These are phyloP conservation scores for Globisporangium camurandrum DNA, from an alignment of 352 stramenopile genomes.

Conservation along the genomic window DNA sequence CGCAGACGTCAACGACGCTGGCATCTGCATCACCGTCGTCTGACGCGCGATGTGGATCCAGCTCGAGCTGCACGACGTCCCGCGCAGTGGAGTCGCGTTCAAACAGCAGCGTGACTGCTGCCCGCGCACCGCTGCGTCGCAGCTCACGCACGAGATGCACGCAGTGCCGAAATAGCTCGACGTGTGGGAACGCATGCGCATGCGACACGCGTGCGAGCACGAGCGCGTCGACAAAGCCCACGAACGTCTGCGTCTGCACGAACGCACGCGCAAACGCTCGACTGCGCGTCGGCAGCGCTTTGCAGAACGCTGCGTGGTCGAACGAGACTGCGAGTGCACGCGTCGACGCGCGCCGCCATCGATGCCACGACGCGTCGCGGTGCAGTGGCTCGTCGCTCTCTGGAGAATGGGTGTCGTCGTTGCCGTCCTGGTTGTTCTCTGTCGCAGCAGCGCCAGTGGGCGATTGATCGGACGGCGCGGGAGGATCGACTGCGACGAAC, in stretches of 20 bases:
- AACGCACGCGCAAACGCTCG: constrained; percentile 41
- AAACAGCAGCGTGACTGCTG: constrained; percentile 45
- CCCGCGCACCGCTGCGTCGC: constrained; percentile 9
- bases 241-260: constrained; percentile 53
- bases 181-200: constrained; percentile 19
- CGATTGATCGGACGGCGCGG: not conserved
- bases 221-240: constrained; percentile 54
- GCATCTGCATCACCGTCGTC: not conserved
- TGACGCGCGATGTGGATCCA: constrained; percentile 10
- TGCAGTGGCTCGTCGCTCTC: not conserved
- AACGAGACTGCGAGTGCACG: constrained; percentile 48
- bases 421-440: not conserved
- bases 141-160: constrained; percentile 45
- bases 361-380: not conserved
- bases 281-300: constrained; percentile 10
- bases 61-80: constrained; percentile 26
- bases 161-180: constrained; percentile 61
- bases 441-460: no score
- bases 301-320: constrained; percentile 35
- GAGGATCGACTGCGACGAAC: constrained; percentile 37
- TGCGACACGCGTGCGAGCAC: constrained; percentile 33
- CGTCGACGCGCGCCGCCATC: constrained; percentile 32
- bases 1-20: no score
- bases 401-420: not conserved
- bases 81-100: constrained; percentile 36